A percentile compares a stretch with the other conserved stretches of the same genome.
phyloP scores from a whole-genome alignment of 2,329 filamentous ascomycete genomes.

The Diaporthe citri region DNA sequence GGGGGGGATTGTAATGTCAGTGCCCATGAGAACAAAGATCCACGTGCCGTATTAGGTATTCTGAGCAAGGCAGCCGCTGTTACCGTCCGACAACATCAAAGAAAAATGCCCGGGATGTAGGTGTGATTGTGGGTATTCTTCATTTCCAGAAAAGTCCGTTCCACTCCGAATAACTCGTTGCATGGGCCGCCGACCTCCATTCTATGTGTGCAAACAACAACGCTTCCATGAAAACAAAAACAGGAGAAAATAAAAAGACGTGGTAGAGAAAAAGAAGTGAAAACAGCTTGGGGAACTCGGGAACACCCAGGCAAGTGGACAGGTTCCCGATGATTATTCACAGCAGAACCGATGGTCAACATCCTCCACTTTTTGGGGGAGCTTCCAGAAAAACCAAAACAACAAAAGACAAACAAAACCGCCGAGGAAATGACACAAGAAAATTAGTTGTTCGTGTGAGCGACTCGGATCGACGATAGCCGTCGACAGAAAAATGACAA shows the following conservation, averaged over 20 bases:
- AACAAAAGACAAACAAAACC: not conserved
- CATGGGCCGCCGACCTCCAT: slow-evolving; percentile 23
- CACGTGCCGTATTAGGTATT: slow-evolving; percentile 20
- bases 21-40: slow-evolving; percentile 23
- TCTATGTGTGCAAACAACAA: slow-evolving; percentile 27
- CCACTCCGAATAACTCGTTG: slow-evolving; percentile 30
- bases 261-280: not conserved
- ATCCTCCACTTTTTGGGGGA: slow-evolving; percentile 17
- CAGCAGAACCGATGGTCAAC: slow-evolving; percentile 31
- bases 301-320: slow-evolving; percentile 9
- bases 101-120: slow-evolving; percentile 8
- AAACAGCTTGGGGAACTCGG: not conserved
- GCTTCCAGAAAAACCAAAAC: not conserved
- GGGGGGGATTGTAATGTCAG: slow-evolving; percentile 17
- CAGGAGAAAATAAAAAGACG: not conserved
- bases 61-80: slow-evolving; percentile 14
- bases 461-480: slow-evolving; percentile 12
- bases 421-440: slow-evolving; percentile 31
- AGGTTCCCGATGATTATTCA: slow-evolving; percentile 11
- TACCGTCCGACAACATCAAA: slow-evolving; percentile 12
- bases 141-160: slow-evolving; percentile 31
- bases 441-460: slow-evolving; percentile 30
- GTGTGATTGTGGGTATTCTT: slow-evolving; percentile 33
- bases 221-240: slow-evolving; percentile 29
- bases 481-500: slow-evolving; percentile 25